Conservation (phyloP, 140 eudicot genomes). For the Anethum foeniculum region DNA sequence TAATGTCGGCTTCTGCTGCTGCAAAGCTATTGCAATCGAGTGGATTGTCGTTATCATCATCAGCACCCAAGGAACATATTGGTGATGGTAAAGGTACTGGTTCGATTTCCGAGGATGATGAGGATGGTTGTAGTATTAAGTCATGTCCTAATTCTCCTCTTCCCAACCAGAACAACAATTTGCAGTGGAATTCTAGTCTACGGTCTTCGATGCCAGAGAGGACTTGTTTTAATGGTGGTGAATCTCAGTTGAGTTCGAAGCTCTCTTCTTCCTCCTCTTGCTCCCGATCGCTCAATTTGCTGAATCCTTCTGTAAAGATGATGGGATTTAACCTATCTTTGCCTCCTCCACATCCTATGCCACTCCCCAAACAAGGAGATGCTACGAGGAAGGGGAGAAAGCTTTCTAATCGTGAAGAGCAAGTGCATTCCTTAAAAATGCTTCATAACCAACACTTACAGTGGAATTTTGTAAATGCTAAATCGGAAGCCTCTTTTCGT, state of each 20-base stretch:
- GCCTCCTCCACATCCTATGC: slow-evolving; percentile 63
- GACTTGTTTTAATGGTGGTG: slow-evolving; percentile 14
- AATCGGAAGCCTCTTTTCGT: slow-evolving; percentile 50
- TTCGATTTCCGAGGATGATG: background rate
- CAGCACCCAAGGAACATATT: background rate
- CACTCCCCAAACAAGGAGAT: slow-evolving; percentile 28
- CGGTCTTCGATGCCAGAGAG: slow-evolving; percentile 43
- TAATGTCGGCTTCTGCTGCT: slow-evolving; percentile 32
- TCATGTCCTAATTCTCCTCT: slow-evolving; percentile 56
- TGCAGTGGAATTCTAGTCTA: slow-evolving; percentile 19
- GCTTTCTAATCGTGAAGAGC: slow-evolving; percentile 37
- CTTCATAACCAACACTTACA: slow-evolving; percentile 53
- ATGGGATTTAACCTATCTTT: slow-evolving; percentile 25
- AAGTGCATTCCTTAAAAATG: slow-evolving; percentile 53
- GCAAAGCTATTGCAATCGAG: slow-evolving; percentile 47
- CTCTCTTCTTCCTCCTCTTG: slow-evolving; percentile 38
- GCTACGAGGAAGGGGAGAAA: slow-evolving; percentile 49
- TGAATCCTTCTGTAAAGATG: slow-evolving; percentile 4
- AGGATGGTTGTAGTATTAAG: background rate
- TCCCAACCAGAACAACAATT: slow-evolving; percentile 16
- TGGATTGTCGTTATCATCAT: slow-evolving; percentile 34
- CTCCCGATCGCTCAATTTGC: slow-evolving; percentile 57
- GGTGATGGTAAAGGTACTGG: slow-evolving; percentile 7
- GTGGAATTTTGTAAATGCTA: slow-evolving; percentile 85
- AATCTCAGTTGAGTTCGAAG: slow-evolving; percentile 12